phyloP scores from a whole-genome alignment of 2,329 filamentous ascomycete genomes.

The Aspergillus candidus region DNA sequence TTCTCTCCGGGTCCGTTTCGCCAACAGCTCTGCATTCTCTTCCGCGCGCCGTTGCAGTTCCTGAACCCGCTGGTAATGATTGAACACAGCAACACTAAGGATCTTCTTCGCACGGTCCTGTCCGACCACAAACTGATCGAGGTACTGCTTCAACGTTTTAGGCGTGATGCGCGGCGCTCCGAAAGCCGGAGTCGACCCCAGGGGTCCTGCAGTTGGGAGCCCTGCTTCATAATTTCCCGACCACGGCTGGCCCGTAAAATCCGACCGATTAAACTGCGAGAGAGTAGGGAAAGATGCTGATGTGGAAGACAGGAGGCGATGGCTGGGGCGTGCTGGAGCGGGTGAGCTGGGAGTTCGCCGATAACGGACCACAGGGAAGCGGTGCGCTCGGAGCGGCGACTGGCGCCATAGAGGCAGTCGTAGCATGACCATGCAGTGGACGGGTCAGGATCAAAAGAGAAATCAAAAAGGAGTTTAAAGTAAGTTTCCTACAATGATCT shows the following conservation, averaged over 20 bases:
- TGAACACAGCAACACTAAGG: slow-evolving; percentile 87
- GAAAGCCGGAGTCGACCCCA: slow-evolving; percentile 53
- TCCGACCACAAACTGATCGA: slow-evolving; percentile 94
- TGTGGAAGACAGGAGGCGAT: slow-evolving; percentile 21
- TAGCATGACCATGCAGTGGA: slow-evolving; percentile 25
- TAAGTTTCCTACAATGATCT: no score
- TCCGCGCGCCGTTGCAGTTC: slow-evolving; percentile 68
- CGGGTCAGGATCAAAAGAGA: not conserved
- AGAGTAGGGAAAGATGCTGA: slow-evolving; percentile 36
- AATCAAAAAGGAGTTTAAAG: not conserved
- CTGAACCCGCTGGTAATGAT: slow-evolving; percentile 87
- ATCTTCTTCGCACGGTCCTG: slow-evolving; percentile 91
- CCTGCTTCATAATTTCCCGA: slow-evolving; percentile 59
- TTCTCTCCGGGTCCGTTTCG: slow-evolving; percentile 66
- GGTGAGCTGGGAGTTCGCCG: slow-evolving; percentile 12
- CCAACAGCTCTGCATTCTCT: slow-evolving; percentile 67
- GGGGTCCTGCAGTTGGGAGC: slow-evolving; percentile 56
- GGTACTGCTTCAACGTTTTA: slow-evolving; percentile 70
- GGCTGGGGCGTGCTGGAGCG: not conserved
- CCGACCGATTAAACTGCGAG: slow-evolving; percentile 53
- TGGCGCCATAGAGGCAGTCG: slow-evolving; percentile 24
- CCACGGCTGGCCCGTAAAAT: slow-evolving; percentile 59
- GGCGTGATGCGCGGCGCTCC: slow-evolving; percentile 56
- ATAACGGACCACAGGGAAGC: slow-evolving; percentile 17
- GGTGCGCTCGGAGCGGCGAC: slow-evolving; percentile 17